A percentile compares a stretch with the other conserved stretches of the same genome.
These are phyloP conservation scores for Oryza glaberrima DNA, from an alignment of 176 grass and related monocot species.

Conservation along the genomic window DNA sequence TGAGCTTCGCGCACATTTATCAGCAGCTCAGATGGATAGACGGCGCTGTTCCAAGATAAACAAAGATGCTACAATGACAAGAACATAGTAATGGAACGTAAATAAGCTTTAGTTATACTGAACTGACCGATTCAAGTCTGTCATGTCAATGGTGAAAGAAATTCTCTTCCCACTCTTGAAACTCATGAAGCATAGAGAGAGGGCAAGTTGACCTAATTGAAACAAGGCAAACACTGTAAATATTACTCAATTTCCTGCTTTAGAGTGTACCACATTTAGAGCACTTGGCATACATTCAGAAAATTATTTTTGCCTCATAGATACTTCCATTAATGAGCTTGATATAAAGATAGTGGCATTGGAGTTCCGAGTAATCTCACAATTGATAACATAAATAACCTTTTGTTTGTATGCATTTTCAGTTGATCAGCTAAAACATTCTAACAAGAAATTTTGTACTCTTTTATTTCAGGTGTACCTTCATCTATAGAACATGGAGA, in stretches of 20 bases:
- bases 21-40: slow-evolving; percentile 74
- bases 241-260: not conserved
- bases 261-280: slow-evolving; percentile 4
- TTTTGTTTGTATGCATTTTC: slow-evolving; percentile 16
- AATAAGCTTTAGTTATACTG: slow-evolving; percentile 20
- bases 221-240: slow-evolving; percentile 33
- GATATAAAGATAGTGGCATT: not conserved
- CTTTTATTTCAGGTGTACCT: slow-evolving; percentile 10
- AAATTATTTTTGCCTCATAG: slow-evolving; percentile 13
- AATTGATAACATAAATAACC: slow-evolving; percentile 26
- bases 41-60: slow-evolving; percentile 57
- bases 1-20: slow-evolving; percentile 52
- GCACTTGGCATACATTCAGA: slow-evolving; percentile 2
- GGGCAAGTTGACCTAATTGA: slow-evolving; percentile 63
- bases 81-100: not conserved
- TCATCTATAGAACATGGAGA: slow-evolving; percentile 10
- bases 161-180: slow-evolving; percentile 62
- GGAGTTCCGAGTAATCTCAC: not conserved
- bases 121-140: slow-evolving; percentile 73
- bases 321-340: not conserved
- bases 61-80: slow-evolving; percentile 6
- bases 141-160: slow-evolving; percentile 66
- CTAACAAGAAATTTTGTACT: not conserved
- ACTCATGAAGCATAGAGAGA: slow-evolving; percentile 66
- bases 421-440: slow-evolving; percentile 19